These are phyloP conservation scores for Dentipellis fragilis DNA, from an alignment of 768 basidiomycete species.

Conservation along the genomic window DNA sequence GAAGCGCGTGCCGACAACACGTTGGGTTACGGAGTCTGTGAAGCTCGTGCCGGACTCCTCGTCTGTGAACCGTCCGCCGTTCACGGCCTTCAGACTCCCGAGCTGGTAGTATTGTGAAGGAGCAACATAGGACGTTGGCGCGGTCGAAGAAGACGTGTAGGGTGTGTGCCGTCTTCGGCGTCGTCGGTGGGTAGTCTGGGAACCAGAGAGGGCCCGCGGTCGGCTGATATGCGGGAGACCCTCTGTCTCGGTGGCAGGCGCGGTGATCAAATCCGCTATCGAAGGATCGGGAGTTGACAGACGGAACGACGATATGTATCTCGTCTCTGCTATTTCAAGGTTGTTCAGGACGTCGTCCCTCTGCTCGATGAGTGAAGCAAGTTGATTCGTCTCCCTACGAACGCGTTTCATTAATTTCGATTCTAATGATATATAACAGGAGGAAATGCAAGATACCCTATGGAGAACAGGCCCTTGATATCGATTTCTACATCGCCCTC, in stretches of 20 bases:
- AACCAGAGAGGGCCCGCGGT: constrained; percentile 41
- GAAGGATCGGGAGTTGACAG: constrained; percentile 68
- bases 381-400: constrained; percentile 52
- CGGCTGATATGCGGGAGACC: constrained; percentile 56
- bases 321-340: constrained; percentile 70
- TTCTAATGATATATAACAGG: background rate
- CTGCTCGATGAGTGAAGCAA: constrained; percentile 64
- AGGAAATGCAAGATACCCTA: constrained; percentile 39
- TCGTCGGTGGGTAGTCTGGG: constrained; percentile 30
- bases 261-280: constrained; percentile 42
- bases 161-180: constrained; percentile 50
- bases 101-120: constrained; percentile 77
- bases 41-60: constrained; percentile 32
- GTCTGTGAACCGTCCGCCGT: constrained; percentile 46
- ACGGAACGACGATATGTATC: constrained; percentile 68
- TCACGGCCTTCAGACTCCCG: constrained; percentile 48
- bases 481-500: constrained; percentile 47
- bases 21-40: constrained; percentile 49
- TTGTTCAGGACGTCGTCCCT: constrained; percentile 71
- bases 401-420: constrained; percentile 3
- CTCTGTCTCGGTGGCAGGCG: constrained; percentile 22
- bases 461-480: constrained; percentile 62
- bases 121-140: constrained; percentile 70
- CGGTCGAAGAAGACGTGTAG: constrained; percentile 57
- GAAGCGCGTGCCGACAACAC: constrained; percentile 59